phyloP scores from a whole-genome alignment of 202 grass and related monocot species.

The Elaeis oleifera region DNA sequence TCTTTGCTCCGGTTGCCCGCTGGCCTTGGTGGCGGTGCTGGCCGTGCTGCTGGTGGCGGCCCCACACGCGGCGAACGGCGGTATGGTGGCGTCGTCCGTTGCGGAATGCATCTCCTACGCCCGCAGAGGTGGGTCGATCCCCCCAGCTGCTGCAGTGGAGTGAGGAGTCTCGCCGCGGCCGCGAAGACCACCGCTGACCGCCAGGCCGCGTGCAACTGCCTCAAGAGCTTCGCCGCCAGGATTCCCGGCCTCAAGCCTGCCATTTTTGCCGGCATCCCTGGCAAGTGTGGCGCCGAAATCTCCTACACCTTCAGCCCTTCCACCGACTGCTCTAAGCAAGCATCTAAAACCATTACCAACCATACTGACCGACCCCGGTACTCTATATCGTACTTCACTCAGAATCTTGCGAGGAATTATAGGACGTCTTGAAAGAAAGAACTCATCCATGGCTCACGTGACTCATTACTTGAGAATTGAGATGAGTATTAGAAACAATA shows the following conservation, averaged over 20 bases:
- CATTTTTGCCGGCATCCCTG: constrained; percentile 25
- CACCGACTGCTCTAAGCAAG: constrained; percentile 37
- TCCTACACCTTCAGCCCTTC: constrained; percentile 37
- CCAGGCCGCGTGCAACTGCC: constrained; percentile 29
- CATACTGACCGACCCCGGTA: too few species aligned
- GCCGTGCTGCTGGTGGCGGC: neutral
- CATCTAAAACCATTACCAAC: too few species aligned
- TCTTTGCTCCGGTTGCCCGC: too few species aligned
- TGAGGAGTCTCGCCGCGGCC: neutral
- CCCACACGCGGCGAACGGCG: neutral
- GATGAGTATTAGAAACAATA: too few species aligned
- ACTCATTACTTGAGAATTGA: too few species aligned
- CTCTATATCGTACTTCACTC: too few species aligned
- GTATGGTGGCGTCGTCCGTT: constrained; percentile 4
- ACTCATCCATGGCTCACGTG: too few species aligned
- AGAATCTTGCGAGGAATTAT: too few species aligned
- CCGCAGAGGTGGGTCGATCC: neutral
- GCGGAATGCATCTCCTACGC: constrained; percentile 8
- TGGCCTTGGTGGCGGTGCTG: neutral
- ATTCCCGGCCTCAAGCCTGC: constrained; percentile 8
- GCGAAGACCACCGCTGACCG: constrained; percentile 11
- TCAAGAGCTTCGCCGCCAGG: constrained; percentile 2
- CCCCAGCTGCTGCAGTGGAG: constrained; percentile 31
- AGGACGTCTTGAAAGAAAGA: too few species aligned
- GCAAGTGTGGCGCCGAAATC: constrained; percentile 36